Base-by-base conservation (phyloP, 2,329 filamentous ascomycete genomes). In the Penicillium aurantiogriseum region DNA sequence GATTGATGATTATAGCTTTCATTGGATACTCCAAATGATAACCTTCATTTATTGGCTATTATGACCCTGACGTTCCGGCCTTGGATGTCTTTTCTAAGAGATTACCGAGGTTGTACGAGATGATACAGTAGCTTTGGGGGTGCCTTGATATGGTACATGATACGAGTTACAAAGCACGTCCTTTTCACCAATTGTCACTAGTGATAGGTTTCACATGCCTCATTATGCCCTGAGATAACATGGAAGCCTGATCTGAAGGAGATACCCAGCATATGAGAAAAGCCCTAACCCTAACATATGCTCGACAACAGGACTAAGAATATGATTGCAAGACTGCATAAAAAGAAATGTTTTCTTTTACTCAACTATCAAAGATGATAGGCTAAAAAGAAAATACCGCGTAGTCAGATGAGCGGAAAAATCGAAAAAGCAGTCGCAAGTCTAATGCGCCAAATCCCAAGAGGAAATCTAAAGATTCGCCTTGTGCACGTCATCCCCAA, bases 391-490 rank as follows among this genome's bases (percentile, higher is more conserved):
- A 36, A 13, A n/a, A 23, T 10, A 6, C 9, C 9, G 31, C 45
- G 31, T 25, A n/a, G 45, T 47, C 29, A 47, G 45, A 36, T 6
- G 15, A 47, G 21, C n/a, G 2, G n/a, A 33, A 33, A 21, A 7
- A 46, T 17, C 6, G n/a, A 46, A 46, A 33, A 33, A 33, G 29
- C 9, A 33, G 4, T 15, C 3, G n/a, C 19, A 35, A 47, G n/a
- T 39, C 19, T 27, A 25, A 17, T 21, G 15, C 6, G 10, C 15
- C 25, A 47, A 25, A 38, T 1, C 23, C 15, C n/a, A 46, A 39
- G 15, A 40, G 17, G 25, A 9, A 19, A 19, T 38, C 47, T 58
- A 63, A 15, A 66, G 42, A 45, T 56, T 53, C 2, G 61, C 52
- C 25, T 45, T 48, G 11, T 53, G 54, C 2, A 29, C 35, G 3